Evolutionary conservation across 2,329 filamentous ascomycete genomes (phyloP).

Genomic region (Fusarium falciforme): DNA sequence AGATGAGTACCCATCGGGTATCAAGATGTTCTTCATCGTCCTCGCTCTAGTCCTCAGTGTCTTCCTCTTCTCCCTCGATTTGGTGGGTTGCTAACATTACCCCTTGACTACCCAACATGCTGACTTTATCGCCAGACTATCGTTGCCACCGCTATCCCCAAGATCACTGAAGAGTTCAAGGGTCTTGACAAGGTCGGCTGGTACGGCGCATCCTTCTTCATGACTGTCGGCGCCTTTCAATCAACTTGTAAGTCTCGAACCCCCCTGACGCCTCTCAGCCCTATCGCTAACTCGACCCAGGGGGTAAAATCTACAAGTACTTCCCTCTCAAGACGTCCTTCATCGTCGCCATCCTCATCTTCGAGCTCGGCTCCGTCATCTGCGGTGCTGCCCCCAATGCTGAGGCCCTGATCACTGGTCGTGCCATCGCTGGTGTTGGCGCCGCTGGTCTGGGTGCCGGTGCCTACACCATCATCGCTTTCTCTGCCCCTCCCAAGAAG

Average conservation of each 20-base stretch:
- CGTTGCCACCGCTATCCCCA: conserved; percentile 67
- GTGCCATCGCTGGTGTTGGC: conserved; percentile 60
- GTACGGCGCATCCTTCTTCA: conserved; percentile 69
- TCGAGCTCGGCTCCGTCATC: conserved; percentile 65
- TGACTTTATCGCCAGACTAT: conserved; percentile 56
- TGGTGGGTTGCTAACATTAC: conserved; percentile 46
- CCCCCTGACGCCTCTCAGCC: background rate
- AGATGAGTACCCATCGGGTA: conserved; percentile 54
- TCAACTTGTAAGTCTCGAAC: conserved; percentile 52
- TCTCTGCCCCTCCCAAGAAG: conserved; percentile 50
- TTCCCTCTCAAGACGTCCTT: conserved; percentile 64
- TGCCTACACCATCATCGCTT: conserved; percentile 63
- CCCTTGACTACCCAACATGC: background rate
- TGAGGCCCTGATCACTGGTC: conserved; percentile 62
- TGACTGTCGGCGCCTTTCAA: conserved; percentile 59
- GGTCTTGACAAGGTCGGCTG: conserved; percentile 66
- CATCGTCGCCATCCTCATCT: conserved; percentile 60
- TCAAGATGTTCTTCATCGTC: conserved; percentile 57
- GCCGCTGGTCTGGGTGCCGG: conserved; percentile 63
- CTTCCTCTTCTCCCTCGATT: conserved; percentile 63
- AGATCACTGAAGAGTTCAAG: conserved; percentile 65
- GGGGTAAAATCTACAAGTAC: conserved; percentile 62
- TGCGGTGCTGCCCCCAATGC: conserved; percentile 60
- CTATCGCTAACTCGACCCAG: conserved; percentile 43
- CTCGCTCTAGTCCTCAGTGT: conserved; percentile 59